Evolutionary conservation across 2,329 filamentous ascomycete genomes (phyloP).

Genomic region (Graphiopsis chlorocephala): DNA sequence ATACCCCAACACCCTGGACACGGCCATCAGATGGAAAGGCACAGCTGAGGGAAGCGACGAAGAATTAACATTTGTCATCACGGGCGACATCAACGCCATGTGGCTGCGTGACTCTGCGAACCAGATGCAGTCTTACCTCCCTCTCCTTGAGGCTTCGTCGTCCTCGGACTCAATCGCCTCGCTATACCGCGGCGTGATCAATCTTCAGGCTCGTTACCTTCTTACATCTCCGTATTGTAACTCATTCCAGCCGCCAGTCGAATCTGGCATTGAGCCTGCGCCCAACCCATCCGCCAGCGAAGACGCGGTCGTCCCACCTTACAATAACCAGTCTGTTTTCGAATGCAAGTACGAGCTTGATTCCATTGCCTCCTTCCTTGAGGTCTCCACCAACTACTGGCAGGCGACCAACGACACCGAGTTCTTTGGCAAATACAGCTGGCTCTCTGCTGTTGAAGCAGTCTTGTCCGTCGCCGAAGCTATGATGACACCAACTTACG

Average conservation of each 20-base stretch:
- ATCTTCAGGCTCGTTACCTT: constrained; percentile 68
- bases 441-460: constrained; percentile 46
- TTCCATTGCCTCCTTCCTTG: constrained; percentile 50
- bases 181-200: constrained; percentile 68
- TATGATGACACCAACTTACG: constrained; percentile 50
- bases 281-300: constrained; percentile 38
- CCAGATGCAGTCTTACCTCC: constrained; percentile 68
- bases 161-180: constrained; percentile 61
- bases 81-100: constrained; percentile 55
- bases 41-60: constrained; percentile 56
- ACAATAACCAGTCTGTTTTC: constrained; percentile 46
- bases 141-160: constrained; percentile 55
- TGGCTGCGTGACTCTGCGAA: constrained; percentile 59
- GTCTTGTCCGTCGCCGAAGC: constrained; percentile 45
- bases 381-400: constrained; percentile 51
- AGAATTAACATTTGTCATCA: constrained; percentile 62
- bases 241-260: constrained; percentile 51
- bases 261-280: constrained; percentile 43
- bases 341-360: constrained; percentile 57
- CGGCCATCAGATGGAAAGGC: constrained; percentile 68
- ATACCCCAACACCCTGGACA: constrained; percentile 74
- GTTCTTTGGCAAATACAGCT: constrained; percentile 50
- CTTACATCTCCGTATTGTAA: constrained; percentile 57
- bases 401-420: constrained; percentile 45
- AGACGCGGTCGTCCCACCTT: constrained; percentile 44